Evolutionary conservation across 106 monocot species (phyloP), one percentile per base, ranked within the genome.

Genomic region (Apostasia ramifera): DNA sequence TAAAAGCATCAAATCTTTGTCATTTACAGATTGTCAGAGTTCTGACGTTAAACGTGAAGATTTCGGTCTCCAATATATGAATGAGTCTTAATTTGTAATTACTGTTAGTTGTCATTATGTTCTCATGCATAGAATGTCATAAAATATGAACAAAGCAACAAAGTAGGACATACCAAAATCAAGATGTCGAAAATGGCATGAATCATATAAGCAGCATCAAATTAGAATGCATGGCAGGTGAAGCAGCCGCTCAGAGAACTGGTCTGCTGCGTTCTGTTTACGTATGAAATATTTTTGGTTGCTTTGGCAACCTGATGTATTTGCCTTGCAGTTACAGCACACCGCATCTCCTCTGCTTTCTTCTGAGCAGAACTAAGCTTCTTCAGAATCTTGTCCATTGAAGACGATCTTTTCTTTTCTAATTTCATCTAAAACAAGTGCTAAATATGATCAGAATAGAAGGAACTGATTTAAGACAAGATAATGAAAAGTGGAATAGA

Each of bases 371-470:
- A 84, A 41, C 71, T 92, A 13, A 95, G 82, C 63, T 89, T 89
- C 50, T 73, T 84, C 59, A 89, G 55, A 61, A 95, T 92, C 71
- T 79, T 95, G 40, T 89, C 86, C 89, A 92, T 89, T 53, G 95
- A 95, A 47, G 84, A 92, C 4, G 95, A 86, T 72, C 86, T 86
- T 80, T 89, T 86, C 77, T 86, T 95, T 79, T 95, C 95, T 7
- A 95, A 78, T 66, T 91, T 95, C 76, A 89, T 89, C 95, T 95
- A 75, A 67, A 63, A 43, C 45, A 46, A 14, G 55, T 0, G 53
- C 2, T 11, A 11, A 73, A 47, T 49, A 51, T 13, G 8, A 54
- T 43, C 40, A 74, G 13, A 40, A 47, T 49, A 15, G 14, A 63
- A 47, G 46, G 46, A n/a, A 47, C 1, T 61, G 63, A 4, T 63